phyloP scores from a whole-genome alignment of 768 basidiomycete species.

The Melanogaster broomeanus region DNA sequence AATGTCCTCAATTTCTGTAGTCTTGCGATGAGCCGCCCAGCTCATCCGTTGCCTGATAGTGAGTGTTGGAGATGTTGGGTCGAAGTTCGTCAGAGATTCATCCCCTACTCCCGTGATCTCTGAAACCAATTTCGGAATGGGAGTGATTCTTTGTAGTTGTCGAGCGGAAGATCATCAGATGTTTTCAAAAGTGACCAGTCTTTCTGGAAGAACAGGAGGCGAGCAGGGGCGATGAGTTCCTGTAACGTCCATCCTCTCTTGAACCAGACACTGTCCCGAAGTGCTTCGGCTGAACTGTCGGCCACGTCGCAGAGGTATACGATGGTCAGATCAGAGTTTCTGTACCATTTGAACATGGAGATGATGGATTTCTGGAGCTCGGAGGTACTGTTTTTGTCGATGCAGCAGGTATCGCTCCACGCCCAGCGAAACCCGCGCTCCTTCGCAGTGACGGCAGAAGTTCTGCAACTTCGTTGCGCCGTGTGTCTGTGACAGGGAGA shows the following conservation, averaged over 20 bases:
- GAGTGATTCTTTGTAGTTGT: conserved; percentile 18
- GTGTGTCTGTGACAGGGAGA: conserved; percentile 11
- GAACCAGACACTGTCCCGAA: conserved; percentile 26
- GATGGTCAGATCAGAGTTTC: conserved; percentile 24
- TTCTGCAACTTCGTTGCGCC: conserved; percentile 15
- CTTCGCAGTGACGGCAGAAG: conserved; percentile 19
- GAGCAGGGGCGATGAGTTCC: conserved; percentile 27
- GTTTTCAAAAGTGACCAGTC: conserved; percentile 22
- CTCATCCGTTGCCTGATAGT: conserved; percentile 22
- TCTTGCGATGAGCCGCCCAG: conserved; percentile 32
- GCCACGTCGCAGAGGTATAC: conserved; percentile 23
- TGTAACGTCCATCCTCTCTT: conserved; percentile 26
- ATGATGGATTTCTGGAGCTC: conserved; percentile 31
- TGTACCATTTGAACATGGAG: conserved; percentile 34
- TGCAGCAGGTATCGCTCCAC: conserved; percentile 32
- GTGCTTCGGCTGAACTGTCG: conserved; percentile 12
- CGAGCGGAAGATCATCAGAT: conserved; percentile 12
- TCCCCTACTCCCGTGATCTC: conserved; percentile 21
- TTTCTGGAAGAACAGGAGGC: conserved; percentile 21
- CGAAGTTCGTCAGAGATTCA: conserved; percentile 15
- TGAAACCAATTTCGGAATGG: conserved; percentile 13
- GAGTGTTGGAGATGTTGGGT: conserved; percentile 12
- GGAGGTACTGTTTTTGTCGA: conserved; percentile 28
- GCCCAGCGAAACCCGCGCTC: conserved; percentile 24
- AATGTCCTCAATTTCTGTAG: conserved; percentile 29